phyloP scores from a whole-genome alignment of 2,329 filamentous ascomycete genomes.

The Ophiostoma ulmi region DNA sequence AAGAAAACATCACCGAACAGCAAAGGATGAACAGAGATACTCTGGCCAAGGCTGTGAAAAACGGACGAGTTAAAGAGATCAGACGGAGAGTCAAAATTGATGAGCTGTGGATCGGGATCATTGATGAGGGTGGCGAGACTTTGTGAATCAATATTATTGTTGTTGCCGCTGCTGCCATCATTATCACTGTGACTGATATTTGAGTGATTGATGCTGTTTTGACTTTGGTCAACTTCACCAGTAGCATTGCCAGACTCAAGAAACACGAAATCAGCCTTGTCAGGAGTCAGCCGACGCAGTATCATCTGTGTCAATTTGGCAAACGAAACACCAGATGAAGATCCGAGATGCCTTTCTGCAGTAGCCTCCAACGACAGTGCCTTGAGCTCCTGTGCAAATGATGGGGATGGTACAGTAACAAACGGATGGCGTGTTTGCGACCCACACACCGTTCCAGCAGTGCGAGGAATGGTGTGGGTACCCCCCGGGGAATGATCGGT shows the following conservation, averaged over 20 bases:
- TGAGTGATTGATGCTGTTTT: background rate
- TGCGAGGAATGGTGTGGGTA: background rate
- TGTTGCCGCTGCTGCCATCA: slow-evolving; percentile 21
- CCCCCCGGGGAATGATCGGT: background rate
- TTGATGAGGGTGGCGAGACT: background rate
- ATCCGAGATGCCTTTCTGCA: slow-evolving; percentile 42
- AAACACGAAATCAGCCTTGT: slow-evolving; percentile 42
- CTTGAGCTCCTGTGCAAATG: slow-evolving; percentile 36
- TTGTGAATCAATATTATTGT: background rate
- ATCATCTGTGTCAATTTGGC: slow-evolving; percentile 42
- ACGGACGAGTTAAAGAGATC: slow-evolving; percentile 30
- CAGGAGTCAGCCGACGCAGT: slow-evolving; percentile 39
- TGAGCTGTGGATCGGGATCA: slow-evolving; percentile 23
- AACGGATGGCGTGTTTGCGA: background rate
- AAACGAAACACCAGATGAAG: slow-evolving; percentile 42
- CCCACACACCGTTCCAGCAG: background rate
- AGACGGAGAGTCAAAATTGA: slow-evolving; percentile 30
- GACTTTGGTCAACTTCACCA: background rate
- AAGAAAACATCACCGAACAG: slow-evolving; percentile 34
- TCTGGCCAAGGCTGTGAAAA: slow-evolving; percentile 29
- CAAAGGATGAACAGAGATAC: slow-evolving; percentile 31
- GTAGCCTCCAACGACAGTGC: slow-evolving; percentile 40
- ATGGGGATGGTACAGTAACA: slow-evolving; percentile 15
- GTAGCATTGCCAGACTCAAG: background rate
- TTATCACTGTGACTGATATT: background rate